Conservation (phyloP, 2,329 filamentous ascomycete genomes). For the Pseudogymnoascus sp. region DNA sequence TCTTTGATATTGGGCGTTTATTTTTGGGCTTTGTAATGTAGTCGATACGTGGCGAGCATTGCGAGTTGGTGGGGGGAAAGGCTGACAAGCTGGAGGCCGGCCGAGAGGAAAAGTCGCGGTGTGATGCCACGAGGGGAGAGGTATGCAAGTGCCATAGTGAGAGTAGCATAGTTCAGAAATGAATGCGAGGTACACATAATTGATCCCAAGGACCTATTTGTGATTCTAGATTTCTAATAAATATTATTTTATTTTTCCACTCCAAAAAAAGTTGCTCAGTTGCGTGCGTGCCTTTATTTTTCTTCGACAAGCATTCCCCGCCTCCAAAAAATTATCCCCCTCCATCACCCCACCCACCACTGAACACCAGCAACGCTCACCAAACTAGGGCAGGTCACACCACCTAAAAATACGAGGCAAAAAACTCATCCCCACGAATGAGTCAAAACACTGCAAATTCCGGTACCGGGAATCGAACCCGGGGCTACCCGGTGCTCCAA, state of each 20-base stretch:
- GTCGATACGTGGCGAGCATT: slow-evolving; percentile 31
- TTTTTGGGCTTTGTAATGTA: slow-evolving; percentile 11
- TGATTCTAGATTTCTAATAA: not conserved
- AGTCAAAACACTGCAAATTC: slow-evolving; percentile 1
- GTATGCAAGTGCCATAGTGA: not conserved
- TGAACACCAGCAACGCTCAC: not conserved
- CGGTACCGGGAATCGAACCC: slow-evolving; percentile 14
- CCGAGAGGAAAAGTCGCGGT: not conserved
- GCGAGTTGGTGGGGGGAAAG: slow-evolving; percentile 20
- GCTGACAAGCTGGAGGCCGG: not conserved
- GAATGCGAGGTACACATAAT: not conserved
- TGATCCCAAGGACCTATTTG: not conserved
- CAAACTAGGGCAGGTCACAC: not conserved
- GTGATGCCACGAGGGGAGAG: not conserved
- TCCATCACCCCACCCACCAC: not conserved
- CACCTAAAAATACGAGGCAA: not conserved
- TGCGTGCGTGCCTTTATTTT: too few relatives aligned
- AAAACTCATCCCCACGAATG: not conserved
- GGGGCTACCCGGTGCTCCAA: slow-evolving; percentile 10
- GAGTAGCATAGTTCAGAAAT: not conserved
- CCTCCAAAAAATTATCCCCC: too few relatives aligned
- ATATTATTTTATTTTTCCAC: not conserved
- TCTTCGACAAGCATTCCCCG: too few relatives aligned
- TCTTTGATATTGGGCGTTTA: slow-evolving; percentile 3
- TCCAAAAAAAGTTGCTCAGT: not conserved